Conservation (phyloP, 768 basidiomycete genomes). For the Pleurotus salmoneostramineus region DNA sequence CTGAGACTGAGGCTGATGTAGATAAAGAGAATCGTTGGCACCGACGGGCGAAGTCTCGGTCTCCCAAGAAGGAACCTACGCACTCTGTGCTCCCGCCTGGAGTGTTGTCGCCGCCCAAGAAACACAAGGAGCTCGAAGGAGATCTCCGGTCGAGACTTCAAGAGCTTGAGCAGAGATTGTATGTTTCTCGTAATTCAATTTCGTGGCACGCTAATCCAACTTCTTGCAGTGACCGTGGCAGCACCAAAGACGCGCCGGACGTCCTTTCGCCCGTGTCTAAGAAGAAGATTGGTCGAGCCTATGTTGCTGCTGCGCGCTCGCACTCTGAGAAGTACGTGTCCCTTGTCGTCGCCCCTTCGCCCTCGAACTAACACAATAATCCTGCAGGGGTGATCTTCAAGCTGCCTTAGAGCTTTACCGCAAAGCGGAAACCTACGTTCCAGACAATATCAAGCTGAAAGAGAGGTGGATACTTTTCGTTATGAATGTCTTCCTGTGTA, state of each 20-base stretch:
- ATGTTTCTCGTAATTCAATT: slow-evolving; percentile 22
- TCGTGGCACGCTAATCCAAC: not conserved
- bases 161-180: slow-evolving; percentile 75
- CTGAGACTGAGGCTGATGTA: not conserved
- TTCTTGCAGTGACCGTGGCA: slow-evolving; percentile 42
- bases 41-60: slow-evolving; percentile 18
- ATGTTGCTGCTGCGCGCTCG: slow-evolving; percentile 78
- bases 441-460: slow-evolving; percentile 82
- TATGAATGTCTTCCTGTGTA: slow-evolving; percentile 60
- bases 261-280: slow-evolving; percentile 68
- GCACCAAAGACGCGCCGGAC: slow-evolving; percentile 57
- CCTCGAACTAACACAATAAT: slow-evolving; percentile 5
- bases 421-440: slow-evolving; percentile 78
- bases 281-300: slow-evolving; percentile 81
- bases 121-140: slow-evolving; percentile 65
- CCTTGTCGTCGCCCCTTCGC: slow-evolving; percentile 2
- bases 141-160: slow-evolving; percentile 60
- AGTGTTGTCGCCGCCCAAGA: slow-evolving; percentile 49
- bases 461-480: slow-evolving; percentile 84
- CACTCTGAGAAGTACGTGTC: slow-evolving; percentile 72
- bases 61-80: slow-evolving; percentile 30
- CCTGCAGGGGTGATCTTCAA: slow-evolving; percentile 68
- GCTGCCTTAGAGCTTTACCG: slow-evolving; percentile 79
- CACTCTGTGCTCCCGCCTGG: slow-evolving; percentile 12
- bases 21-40: not conserved